phyloP scores from a whole-genome alignment of 2,329 filamentous ascomycete species.

The Thielaviopsis ethacetica region DNA sequence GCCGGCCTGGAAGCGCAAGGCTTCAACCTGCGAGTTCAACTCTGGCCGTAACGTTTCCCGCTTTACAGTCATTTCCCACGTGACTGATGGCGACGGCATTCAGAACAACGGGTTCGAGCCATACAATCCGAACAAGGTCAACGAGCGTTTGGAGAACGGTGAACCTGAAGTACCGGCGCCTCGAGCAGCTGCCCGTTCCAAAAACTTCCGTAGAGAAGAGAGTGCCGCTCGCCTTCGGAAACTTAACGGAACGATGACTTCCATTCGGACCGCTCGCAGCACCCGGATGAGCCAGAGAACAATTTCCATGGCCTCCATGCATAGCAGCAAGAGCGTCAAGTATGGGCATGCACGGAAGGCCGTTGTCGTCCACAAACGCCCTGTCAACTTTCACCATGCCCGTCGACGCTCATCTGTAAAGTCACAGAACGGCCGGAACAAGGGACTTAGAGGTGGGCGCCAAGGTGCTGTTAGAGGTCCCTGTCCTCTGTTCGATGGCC shows the following conservation, averaged over 20 bases:
- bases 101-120: conserved; percentile 63
- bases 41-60: conserved; percentile 38
- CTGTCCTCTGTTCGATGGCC: not conserved
- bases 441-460: not conserved
- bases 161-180: conserved; percentile 14
- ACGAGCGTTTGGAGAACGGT: too few relatives aligned
- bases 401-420: conserved; percentile 16
- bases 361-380: conserved; percentile 30
- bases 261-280: conserved; percentile 3
- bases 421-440: not conserved
- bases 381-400: conserved; percentile 37
- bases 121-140: conserved; percentile 46
- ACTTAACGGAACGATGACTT: conserved; percentile 6
- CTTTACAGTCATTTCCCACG: conserved; percentile 50
- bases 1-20: conserved; percentile 38
- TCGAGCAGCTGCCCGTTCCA: conserved; percentile 41
- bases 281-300: conserved; percentile 2
- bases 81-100: conserved; percentile 33
- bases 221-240: conserved; percentile 1
- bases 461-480: not conserved
- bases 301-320: conserved; percentile 32
- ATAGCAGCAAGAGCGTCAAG: conserved; percentile 21
- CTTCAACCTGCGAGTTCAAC: conserved; percentile 45
- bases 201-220: conserved; percentile 15
- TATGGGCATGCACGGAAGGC: not conserved